These are phyloP conservation scores for Linum usitatissimum DNA, from an alignment of 345 rosid genomes.

Conservation along the genomic window DNA sequence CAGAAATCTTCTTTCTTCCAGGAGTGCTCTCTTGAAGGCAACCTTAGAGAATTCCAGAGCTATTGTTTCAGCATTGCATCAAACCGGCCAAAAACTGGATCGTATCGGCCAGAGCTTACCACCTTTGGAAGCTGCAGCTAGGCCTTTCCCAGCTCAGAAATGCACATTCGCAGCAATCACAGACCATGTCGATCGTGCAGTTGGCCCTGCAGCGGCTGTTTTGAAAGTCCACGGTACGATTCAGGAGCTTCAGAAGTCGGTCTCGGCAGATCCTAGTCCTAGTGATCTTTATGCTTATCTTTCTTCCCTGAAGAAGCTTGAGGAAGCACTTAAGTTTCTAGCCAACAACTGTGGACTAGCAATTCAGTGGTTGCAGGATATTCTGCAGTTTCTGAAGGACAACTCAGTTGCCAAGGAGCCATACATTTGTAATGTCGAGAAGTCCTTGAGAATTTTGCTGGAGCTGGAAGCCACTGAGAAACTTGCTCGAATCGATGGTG, in stretches of 20 bases:
- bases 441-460: constrained; percentile 29
- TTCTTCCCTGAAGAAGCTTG: constrained; percentile 39
- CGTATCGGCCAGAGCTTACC: constrained; percentile 26
- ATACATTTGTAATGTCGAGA: constrained; percentile 31
- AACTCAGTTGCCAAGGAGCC: constrained; percentile 24
- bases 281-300: constrained; percentile 28
- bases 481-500: constrained; percentile 32
- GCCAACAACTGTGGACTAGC: constrained; percentile 53
- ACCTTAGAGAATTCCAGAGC: constrained; percentile 53
- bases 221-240: constrained; percentile 37
- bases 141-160: constrained; percentile 17
- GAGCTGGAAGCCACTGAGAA: constrained; percentile 31
- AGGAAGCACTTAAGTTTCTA: constrained; percentile 54
- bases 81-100: constrained; percentile 33
- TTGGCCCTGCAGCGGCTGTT: constrained; percentile 50
- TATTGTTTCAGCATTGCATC: constrained; percentile 28
- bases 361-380: constrained; percentile 56
- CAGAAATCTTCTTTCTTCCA: constrained; percentile 35
- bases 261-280: constrained; percentile 17
- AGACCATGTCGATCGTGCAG: constrained; percentile 43
- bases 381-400: constrained; percentile 35
- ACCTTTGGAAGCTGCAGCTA: constrained; percentile 33
- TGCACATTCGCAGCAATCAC: constrained; percentile 30
- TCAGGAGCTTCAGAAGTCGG: constrained; percentile 37
- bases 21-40: constrained; percentile 32